Evolutionary conservation across 1,284 basidiomycete species (phyloP).

Genomic region (Ceratorhiza oryzae-sativae): DNA sequence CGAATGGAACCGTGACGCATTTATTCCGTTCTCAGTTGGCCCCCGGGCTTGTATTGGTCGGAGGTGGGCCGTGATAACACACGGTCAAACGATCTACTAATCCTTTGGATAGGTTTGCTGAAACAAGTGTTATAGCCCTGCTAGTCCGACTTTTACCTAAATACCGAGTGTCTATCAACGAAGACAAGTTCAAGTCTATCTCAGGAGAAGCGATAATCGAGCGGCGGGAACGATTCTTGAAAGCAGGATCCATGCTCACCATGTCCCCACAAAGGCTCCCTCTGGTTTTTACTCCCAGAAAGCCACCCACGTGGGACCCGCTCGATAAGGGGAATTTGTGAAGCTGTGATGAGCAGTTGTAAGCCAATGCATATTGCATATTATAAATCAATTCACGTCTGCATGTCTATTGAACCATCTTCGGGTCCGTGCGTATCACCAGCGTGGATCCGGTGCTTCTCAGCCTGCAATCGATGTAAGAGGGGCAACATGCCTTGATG

Average conservation of each 20-base stretch:
- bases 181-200: slow-evolving; percentile 4
- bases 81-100: background rate
- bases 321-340: too few species aligned
- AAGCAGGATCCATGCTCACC: background rate
- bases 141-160: background rate
- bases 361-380: background rate
- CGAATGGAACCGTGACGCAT: slow-evolving; percentile 37
- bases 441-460: too few species aligned
- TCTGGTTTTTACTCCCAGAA: slow-evolving; percentile 8
- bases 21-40: slow-evolving; percentile 48
- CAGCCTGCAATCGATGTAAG: too few species aligned
- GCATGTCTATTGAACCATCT: too few species aligned
- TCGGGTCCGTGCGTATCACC: too few species aligned
- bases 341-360: too few species aligned
- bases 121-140: slow-evolving; percentile 6
- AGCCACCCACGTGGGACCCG: background rate
- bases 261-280: background rate
- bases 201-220: background rate
- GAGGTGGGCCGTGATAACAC: background rate
- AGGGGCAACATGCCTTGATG: too few species aligned
- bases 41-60: slow-evolving; percentile 48
- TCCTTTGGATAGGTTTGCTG: slow-evolving; percentile 10
- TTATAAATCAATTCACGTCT: too few species aligned
- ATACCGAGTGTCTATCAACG: slow-evolving; percentile 4
- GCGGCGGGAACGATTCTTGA: background rate